Base-by-base conservation (phyloP, 257 asterid genomes). In the Solanum neorickii region DNA sequence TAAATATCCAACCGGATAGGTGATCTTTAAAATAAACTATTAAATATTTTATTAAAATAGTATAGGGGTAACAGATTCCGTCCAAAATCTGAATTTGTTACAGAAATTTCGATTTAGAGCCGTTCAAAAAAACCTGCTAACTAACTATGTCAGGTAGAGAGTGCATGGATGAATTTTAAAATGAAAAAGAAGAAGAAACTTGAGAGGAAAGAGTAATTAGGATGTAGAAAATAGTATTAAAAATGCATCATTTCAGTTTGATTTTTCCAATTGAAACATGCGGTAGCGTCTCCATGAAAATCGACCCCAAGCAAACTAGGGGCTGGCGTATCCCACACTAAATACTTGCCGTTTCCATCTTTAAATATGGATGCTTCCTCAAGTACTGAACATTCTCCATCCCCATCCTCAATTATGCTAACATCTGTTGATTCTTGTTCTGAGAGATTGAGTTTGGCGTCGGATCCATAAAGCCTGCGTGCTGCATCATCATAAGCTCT, bases 401-500 rank as follows among this genome's bases (percentile, higher is more conserved):
- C 39, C 6, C 7, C 39, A 6, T 6, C 91, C 7, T 11, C 72
- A 12, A 80, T 89, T 13, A 56, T 89, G 37, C 23, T 2, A 15
- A 49, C 6, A 16, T 52, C 60, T 49, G 60, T 49, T 47, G 0
- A 2, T 47, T 73, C 11, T 27, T 31, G n/a, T 4, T 65, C 86
- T 0, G 90, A 90, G 12, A 94, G 93, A 87, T 95, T 95, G 91
- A 94, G 92, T 87, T 92, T 94, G 5, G 98, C 98, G 31, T 12
- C 44, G 4, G 90, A 29, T 27, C 96, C 97, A 31, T 92, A 94
- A 42, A 95, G 94, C 66, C 93, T 84, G 5, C 86, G 89, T 0
- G 98, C 96, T 0, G 97, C 94, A 18, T 88, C 96, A 74, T 95
- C 98, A 56, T 94, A 95, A 31, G 98, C 98, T 21, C 87, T 90